Evolutionary conservation across 2,329 filamentous ascomycete genomes (phyloP).

Genomic region (Esteya vermicola): DNA sequence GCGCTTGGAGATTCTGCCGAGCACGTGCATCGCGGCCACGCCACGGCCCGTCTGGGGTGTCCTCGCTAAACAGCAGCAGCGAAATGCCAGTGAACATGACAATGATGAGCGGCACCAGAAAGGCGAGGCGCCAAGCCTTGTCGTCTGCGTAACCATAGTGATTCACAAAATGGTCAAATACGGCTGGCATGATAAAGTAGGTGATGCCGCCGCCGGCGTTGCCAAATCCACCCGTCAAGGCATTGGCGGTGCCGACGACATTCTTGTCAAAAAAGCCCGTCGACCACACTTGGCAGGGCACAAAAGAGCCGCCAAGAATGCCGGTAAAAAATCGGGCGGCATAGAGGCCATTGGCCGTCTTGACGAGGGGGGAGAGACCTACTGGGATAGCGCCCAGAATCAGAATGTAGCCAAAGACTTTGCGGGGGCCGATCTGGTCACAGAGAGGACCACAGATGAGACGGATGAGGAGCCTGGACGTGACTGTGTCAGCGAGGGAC

Average conservation of each 20-base stretch:
- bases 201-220: conserved; percentile 84
- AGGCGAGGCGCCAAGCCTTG: conserved; percentile 71
- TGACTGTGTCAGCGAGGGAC: too few species aligned
- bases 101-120: conserved; percentile 70
- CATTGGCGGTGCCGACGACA: conserved; percentile 77
- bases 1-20: conserved; percentile 34
- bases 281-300: conserved; percentile 84
- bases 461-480: conserved; percentile 52
- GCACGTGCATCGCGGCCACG: conserved; percentile 50
- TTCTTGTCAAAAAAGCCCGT: conserved; percentile 92
- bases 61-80: conserved; percentile 61
- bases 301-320: conserved; percentile 64
- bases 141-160: conserved; percentile 45
- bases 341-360: conserved; percentile 53
- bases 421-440: conserved; percentile 68
- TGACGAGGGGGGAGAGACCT: conserved; percentile 65
- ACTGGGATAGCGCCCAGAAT: conserved; percentile 67
- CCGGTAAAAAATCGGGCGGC: conserved; percentile 67
- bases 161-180: conserved; percentile 62
- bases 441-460: conserved; percentile 71
- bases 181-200: conserved; percentile 85
- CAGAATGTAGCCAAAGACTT: conserved; percentile 66
- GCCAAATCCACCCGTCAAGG: conserved; percentile 70
- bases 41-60: conserved; percentile 77
- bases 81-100: conserved; percentile 51